Evolutionary conservation across 345 rosid species (phyloP).

Genomic region (Murraya paniculata): DNA sequence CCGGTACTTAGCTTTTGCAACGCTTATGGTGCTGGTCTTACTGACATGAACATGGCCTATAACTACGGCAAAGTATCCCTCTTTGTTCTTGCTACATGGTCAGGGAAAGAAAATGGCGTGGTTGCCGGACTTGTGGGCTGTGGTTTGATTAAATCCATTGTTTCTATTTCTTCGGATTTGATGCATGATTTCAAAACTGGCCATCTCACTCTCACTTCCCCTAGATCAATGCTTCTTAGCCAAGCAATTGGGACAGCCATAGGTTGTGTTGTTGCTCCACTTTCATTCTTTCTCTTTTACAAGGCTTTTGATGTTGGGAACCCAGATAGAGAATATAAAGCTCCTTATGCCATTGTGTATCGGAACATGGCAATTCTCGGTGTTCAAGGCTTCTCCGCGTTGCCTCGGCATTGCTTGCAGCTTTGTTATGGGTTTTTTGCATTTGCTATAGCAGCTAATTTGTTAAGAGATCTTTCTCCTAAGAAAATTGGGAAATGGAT

Average conservation of each 20-base stretch:
- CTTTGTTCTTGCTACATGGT: constrained; percentile 71
- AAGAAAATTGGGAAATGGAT: constrained; percentile 54
- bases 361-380: constrained; percentile 94
- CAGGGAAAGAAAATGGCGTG: constrained; percentile 66
- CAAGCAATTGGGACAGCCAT: constrained; percentile 83
- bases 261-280: constrained; percentile 90
- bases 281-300: constrained; percentile 78
- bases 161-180: constrained; percentile 77
- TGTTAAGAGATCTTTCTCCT: constrained; percentile 58
- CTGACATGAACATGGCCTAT: constrained; percentile 97
- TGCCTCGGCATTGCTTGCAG: constrained; percentile 76
- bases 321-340: constrained; percentile 85
- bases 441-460: constrained; percentile 59
- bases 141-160: constrained; percentile 82
- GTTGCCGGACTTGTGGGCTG: constrained; percentile 88
- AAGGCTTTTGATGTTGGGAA: constrained; percentile 86
- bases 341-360: constrained; percentile 82
- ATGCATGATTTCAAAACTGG: constrained; percentile 96
- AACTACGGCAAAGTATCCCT: constrained; percentile 90
- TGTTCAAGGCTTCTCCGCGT: constrained; percentile 91
- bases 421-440: constrained; percentile 80
- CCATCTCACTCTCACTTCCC: constrained; percentile 83
- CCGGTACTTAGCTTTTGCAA: constrained; percentile 94
- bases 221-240: constrained; percentile 82
- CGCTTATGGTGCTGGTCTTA: constrained; percentile 90